phyloP scores from a whole-genome alignment of 208 protist species.

The Angomonas ambiguus region DNA sequence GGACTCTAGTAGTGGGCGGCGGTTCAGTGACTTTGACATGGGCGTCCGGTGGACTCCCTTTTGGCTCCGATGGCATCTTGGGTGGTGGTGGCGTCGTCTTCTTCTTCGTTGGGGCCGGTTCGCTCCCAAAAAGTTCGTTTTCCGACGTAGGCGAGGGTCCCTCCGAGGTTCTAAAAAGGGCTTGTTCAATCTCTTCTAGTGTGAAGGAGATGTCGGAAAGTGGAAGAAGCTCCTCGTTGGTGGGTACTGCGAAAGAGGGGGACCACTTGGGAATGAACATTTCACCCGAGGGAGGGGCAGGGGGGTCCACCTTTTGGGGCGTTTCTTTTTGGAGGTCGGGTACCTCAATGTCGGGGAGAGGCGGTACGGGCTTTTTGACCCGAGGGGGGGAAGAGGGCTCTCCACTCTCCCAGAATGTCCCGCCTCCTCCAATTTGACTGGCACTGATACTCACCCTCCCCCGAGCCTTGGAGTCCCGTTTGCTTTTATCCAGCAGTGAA shows the following conservation, averaged over 20 bases:
- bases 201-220: slow-evolving; percentile 59
- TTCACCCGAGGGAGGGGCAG: too few relatives aligned
- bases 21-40: not conserved
- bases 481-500: slow-evolving; percentile 17
- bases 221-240: slow-evolving; percentile 8
- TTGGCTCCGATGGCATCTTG: too few relatives aligned
- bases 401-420: not conserved
- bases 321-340: too few relatives aligned
- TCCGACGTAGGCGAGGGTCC: not conserved
- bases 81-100: not conserved
- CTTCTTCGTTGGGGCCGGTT: not conserved
- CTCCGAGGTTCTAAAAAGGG: slow-evolving; percentile 34
- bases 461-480: not conserved
- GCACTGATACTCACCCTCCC: slow-evolving; percentile 10
- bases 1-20: not conserved
- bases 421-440: not conserved
- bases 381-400: not conserved
- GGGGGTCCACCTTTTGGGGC: too few relatives aligned
- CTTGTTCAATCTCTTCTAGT: slow-evolving; percentile 69
- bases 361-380: too few relatives aligned
- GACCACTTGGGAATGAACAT: not conserved
- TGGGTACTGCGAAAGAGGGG: slow-evolving; percentile 13
- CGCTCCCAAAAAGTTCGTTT: too few relatives aligned
- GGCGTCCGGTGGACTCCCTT: too few relatives aligned
- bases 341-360: not conserved